Evolutionary conservation across 495 filamentous ascomycete species (phyloP).

Genomic region (Penicillium ucsense): DNA sequence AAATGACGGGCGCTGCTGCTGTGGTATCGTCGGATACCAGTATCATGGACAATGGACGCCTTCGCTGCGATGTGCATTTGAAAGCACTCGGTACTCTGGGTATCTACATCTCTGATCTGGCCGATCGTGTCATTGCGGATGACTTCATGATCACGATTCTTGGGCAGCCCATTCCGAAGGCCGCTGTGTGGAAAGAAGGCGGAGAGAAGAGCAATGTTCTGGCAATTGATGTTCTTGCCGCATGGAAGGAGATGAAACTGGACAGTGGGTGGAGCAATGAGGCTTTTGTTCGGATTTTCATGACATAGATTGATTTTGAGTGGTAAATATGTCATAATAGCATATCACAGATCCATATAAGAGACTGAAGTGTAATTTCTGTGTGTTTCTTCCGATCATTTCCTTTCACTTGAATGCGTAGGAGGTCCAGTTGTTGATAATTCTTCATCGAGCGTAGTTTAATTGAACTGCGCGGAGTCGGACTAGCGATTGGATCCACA

Average conservation of each 20-base stretch:
- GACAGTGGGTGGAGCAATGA: conserved; percentile 78
- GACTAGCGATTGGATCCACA: not conserved
- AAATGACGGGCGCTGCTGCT: conserved; percentile 84
- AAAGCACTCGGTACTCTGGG: conserved; percentile 79
- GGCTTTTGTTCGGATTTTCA: conserved; percentile 58
- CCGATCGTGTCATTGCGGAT: conserved; percentile 45
- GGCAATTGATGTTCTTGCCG: conserved; percentile 64
- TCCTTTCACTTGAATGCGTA: no score
- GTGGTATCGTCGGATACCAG: conserved; percentile 50
- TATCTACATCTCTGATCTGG: conserved; percentile 57
- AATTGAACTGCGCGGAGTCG: not conserved
- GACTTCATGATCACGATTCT: conserved; percentile 71
- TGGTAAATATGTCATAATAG: not conserved
- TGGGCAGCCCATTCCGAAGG: conserved; percentile 54
- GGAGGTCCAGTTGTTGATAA: no score
- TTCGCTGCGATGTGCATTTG: conserved; percentile 54
- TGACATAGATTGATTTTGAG: conserved; percentile 12
- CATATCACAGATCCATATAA: no score
- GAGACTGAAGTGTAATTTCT: no score
- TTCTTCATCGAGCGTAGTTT: no score
- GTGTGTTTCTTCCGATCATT: no score
- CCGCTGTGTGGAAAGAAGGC: conserved; percentile 53
- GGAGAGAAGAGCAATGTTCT: conserved; percentile 48
- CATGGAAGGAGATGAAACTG: conserved; percentile 69
- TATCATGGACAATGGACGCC: conserved; percentile 44